These are phyloP conservation scores for Skeletonema marinoi DNA, from an alignment of 108 stramenopile genomes.

Conservation along the genomic window DNA sequence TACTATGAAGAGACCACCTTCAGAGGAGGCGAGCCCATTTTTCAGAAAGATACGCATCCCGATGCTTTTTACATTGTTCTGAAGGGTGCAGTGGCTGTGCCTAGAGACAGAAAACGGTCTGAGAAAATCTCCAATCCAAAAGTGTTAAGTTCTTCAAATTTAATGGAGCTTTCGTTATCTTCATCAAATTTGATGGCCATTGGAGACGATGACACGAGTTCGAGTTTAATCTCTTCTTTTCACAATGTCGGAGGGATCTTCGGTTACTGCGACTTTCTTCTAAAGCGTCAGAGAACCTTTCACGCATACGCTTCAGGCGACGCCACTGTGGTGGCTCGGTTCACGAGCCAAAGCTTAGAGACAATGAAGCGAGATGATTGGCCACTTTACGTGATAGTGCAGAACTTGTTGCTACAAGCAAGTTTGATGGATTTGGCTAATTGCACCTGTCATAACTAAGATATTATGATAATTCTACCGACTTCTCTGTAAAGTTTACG, in stretches of 20 bases:
- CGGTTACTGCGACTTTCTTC: conserved; percentile 77
- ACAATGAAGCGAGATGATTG: conserved; percentile 52
- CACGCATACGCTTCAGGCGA: conserved; percentile 62
- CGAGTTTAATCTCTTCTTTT: conserved; percentile 12
- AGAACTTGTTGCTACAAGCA: conserved; percentile 66
- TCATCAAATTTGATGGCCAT: conserved; percentile 14
- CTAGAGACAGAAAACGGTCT: conserved; percentile 14
- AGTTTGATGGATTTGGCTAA: conserved; percentile 70
- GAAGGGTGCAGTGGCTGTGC: conserved; percentile 62
- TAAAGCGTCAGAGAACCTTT: conserved; percentile 65
- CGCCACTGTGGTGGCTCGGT: conserved; percentile 60
- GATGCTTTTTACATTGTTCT: conserved; percentile 78
- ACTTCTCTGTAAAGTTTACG: too few species aligned
- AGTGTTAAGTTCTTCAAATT: conserved; percentile 22
- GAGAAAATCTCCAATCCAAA: conserved; percentile 18
- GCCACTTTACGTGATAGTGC: conserved; percentile 52
- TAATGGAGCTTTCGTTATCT: conserved; percentile 9
- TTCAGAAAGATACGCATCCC: conserved; percentile 49
- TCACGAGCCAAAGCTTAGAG: conserved; percentile 56
- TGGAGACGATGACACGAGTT: conserved; percentile 24
- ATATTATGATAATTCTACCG: too few species aligned
- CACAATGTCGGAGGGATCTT: conserved; percentile 65
- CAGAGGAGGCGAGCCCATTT: conserved; percentile 52
- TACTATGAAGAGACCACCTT: conserved; percentile 51
- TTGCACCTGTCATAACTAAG: conserved; percentile 31